These are phyloP conservation scores for Mycosphaerella arachidis DNA, from an alignment of 2,329 filamentous ascomycete genomes.

Conservation along the genomic window DNA sequence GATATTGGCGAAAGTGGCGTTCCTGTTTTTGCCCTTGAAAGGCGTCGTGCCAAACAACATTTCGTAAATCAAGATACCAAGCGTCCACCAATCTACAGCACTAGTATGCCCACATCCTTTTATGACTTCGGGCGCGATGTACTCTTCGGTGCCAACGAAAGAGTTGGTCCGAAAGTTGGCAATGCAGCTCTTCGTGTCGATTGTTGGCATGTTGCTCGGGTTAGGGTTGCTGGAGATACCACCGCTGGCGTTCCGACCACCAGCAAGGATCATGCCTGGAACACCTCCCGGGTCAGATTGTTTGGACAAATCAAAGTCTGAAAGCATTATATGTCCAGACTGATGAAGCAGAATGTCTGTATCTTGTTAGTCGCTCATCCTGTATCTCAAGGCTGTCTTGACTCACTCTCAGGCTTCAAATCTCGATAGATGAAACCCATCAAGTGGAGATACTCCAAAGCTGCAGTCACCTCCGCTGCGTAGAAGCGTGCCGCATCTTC, in stretches of 20 bases:
- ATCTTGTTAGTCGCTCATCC: slow-evolving; percentile 34
- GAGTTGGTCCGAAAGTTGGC: slow-evolving; percentile 97
- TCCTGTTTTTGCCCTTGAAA: slow-evolving; percentile 98
- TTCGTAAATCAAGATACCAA: slow-evolving; percentile 95
- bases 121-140: slow-evolving; percentile 97
- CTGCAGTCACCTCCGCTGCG: slow-evolving; percentile 93
- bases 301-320: slow-evolving; percentile 96
- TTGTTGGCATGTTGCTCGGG: slow-evolving; percentile 77
- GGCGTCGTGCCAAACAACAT: slow-evolving; percentile 98
- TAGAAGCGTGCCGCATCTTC: slow-evolving; percentile 98
- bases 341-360: slow-evolving; percentile 94
- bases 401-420: slow-evolving; percentile 90
- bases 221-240: slow-evolving; percentile 64
- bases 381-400: neutral
- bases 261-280: slow-evolving; percentile 88
- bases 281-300: slow-evolving; percentile 94
- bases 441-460: slow-evolving; percentile 90
- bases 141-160: slow-evolving; percentile 97
- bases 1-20: slow-evolving; percentile 97
- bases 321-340: slow-evolving; percentile 99
- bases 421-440: slow-evolving; percentile 99
- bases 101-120: slow-evolving; percentile 98
- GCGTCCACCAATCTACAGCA: slow-evolving; percentile 98
- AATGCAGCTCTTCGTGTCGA: slow-evolving; percentile 97
- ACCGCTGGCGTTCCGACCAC: slow-evolving; percentile 57